Conservation (phyloP, 83 land plant genomes). For the Picea mariana region DNA sequence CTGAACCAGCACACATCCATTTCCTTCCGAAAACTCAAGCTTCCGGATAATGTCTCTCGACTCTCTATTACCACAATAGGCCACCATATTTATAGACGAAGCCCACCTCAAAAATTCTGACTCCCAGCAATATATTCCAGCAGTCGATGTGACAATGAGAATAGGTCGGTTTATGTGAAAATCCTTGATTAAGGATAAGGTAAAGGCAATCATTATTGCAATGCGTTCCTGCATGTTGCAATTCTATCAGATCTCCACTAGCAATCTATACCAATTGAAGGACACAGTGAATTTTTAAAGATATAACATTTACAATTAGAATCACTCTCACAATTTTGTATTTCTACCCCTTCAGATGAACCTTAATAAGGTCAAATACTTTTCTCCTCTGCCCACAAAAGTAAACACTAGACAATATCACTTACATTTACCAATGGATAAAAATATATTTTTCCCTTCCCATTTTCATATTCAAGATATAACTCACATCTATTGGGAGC, state of each 20-base stretch:
- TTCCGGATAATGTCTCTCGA: constrained; percentile 50
- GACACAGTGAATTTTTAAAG: neutral
- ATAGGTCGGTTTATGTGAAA: constrained; percentile 44
- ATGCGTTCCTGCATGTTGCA: constrained; percentile 61
- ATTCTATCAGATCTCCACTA: neutral
- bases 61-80: constrained; percentile 55
- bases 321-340: neutral
- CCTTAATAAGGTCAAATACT: too few species aligned
- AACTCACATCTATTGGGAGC: neutral
- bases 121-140: constrained; percentile 53
- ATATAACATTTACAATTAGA: neutral
- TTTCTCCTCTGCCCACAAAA: neutral
- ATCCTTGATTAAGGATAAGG: constrained; percentile 36
- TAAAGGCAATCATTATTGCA: constrained; percentile 35
- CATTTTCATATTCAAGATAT: neutral
- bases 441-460: neutral
- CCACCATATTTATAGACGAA: constrained; percentile 44
- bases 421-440: neutral
- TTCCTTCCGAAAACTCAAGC: constrained; percentile 55
- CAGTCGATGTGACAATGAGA: constrained; percentile 50
- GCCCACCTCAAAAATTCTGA: constrained; percentile 45
- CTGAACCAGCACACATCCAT: constrained; percentile 53
- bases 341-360: neutral
- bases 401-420: neutral
- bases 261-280: neutral